Evolutionary conservation across 2,329 filamentous ascomycete species (phyloP).

Genomic region (Mycosphaerella sp.): DNA sequence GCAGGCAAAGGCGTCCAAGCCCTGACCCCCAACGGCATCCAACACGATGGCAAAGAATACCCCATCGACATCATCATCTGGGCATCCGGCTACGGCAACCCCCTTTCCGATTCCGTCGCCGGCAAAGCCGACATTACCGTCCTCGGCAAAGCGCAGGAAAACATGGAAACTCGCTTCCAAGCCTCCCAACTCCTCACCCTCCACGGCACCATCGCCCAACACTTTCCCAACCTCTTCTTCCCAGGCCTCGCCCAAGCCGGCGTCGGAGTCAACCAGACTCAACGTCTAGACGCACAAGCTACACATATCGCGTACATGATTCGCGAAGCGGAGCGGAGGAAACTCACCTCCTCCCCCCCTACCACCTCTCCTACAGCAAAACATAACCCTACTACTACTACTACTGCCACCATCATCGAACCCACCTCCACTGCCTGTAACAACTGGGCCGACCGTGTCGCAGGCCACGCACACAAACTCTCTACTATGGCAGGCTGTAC

Average conservation of each 20-base stretch:
- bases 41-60: constrained; percentile 45
- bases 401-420: constrained; percentile 35
- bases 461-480: constrained; percentile 37
- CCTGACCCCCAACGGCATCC: constrained; percentile 42
- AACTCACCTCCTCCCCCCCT: background rate
- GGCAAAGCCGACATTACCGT: constrained; percentile 19
- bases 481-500: constrained; percentile 44
- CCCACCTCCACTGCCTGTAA: constrained; percentile 43
- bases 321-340: constrained; percentile 28
- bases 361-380: background rate
- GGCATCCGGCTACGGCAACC: constrained; percentile 39
- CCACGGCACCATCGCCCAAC: constrained; percentile 44
- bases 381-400: no score
- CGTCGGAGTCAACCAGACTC: constrained; percentile 36
- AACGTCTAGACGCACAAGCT: constrained; percentile 39
- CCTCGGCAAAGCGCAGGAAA: constrained; percentile 40
- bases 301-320: constrained; percentile 43
- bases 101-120: constrained; percentile 26
- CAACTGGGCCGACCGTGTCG: constrained; percentile 41
- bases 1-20: constrained; percentile 46
- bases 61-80: constrained; percentile 44
- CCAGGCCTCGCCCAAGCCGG: constrained; percentile 39
- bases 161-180: constrained; percentile 35
- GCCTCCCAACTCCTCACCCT: constrained; percentile 44
- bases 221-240: constrained; percentile 52